Conservation (phyloP, 2,329 filamentous ascomycete species). For the Dactylonectria estremocensis region DNA sequence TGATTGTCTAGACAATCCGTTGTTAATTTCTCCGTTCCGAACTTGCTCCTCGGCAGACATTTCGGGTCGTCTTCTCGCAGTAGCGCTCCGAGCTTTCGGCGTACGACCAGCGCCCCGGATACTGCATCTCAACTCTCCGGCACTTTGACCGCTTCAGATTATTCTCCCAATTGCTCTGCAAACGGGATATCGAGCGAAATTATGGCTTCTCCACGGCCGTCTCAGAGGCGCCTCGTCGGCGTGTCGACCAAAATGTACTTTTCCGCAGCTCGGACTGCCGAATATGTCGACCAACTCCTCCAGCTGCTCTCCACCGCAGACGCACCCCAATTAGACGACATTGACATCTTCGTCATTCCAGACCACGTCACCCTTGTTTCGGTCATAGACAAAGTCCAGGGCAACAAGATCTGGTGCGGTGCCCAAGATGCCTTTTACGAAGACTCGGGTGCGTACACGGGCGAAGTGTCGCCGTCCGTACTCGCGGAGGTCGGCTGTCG, state of each 20-base stretch:
- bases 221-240: conserved; percentile 74
- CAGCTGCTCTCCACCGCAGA: conserved; percentile 60
- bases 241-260: conserved; percentile 89
- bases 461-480: conserved; percentile 80
- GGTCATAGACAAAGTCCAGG: conserved; percentile 63
- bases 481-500: conserved; percentile 77
- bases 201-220: conserved; percentile 50
- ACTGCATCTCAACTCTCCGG: background rate
- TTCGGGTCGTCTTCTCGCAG: background rate
- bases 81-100: background rate
- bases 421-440: conserved; percentile 84
- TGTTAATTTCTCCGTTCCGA: background rate
- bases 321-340: conserved; percentile 60
- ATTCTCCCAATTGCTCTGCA: background rate
- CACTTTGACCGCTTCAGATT: background rate
- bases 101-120: background rate
- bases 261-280: conserved; percentile 72
- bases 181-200: background rate
- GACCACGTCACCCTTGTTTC: conserved; percentile 80
- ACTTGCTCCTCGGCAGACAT: background rate
- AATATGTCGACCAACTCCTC: conserved; percentile 68
- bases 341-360: conserved; percentile 84
- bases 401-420: conserved; percentile 69
- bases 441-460: conserved; percentile 81
- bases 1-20: background rate